These are phyloP conservation scores for Pleurotus sapidus DNA, from an alignment of 768 basidiomycete genomes.

Conservation along the genomic window DNA sequence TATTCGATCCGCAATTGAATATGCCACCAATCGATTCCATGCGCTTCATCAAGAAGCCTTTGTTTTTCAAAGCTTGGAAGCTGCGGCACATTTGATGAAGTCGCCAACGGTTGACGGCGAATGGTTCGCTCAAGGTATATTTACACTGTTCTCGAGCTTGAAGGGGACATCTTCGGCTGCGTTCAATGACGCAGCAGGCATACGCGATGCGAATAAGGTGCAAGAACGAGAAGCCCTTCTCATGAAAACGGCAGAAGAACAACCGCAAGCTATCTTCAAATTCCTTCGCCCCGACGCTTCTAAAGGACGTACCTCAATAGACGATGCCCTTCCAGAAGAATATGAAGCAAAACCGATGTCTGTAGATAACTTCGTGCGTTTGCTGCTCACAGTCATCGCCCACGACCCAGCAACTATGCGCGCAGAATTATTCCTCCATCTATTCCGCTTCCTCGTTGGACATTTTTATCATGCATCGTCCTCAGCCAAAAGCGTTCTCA, in stretches of 20 bases:
- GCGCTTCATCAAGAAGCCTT: slow-evolving; percentile 72
- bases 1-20: slow-evolving; percentile 68
- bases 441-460: slow-evolving; percentile 56
- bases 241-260: slow-evolving; percentile 67
- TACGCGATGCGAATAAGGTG: slow-evolving; percentile 56
- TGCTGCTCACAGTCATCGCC: slow-evolving; percentile 79
- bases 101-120: slow-evolving; percentile 44
- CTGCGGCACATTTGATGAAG: slow-evolving; percentile 52
- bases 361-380: slow-evolving; percentile 63
- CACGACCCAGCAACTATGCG: slow-evolving; percentile 66
- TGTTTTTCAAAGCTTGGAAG: slow-evolving; percentile 70
- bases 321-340: slow-evolving; percentile 46
- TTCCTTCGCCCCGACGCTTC: slow-evolving; percentile 45
- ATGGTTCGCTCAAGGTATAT: slow-evolving; percentile 56
- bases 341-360: slow-evolving; percentile 55
- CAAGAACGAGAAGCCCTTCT: slow-evolving; percentile 74
- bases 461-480: slow-evolving; percentile 55
- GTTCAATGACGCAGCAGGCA: slow-evolving; percentile 59
- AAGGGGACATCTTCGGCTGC: slow-evolving; percentile 33
- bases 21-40: slow-evolving; percentile 68
- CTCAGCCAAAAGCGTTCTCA: slow-evolving; percentile 50
- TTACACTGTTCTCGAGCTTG: slow-evolving; percentile 56
- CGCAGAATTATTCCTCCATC: slow-evolving; percentile 65
- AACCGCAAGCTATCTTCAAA: slow-evolving; percentile 66
- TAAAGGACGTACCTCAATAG: slow-evolving; percentile 37